Conservation (phyloP, 805 yeast genomes). For the Saccharomycopsis capsularis region DNA sequence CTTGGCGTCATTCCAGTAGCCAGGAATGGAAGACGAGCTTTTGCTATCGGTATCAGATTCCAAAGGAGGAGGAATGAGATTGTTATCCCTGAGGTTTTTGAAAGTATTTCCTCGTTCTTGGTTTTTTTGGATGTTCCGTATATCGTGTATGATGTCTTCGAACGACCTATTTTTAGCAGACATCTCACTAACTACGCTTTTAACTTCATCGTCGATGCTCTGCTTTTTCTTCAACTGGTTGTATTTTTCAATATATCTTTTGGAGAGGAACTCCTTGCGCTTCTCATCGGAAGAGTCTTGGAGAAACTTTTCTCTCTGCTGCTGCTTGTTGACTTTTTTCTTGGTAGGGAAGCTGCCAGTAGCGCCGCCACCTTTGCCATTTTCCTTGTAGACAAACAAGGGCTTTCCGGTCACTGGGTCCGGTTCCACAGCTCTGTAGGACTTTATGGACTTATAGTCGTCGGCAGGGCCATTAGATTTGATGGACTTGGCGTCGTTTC, state of each 20-base stretch:
- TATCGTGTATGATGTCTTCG: constrained; percentile 8
- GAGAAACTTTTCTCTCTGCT: constrained; percentile 8
- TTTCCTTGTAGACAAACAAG: constrained; percentile 15
- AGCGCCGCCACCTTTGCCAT: neutral
- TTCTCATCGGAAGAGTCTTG: constrained; percentile 8
- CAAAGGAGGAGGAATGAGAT: constrained; percentile 10
- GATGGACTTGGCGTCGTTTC: constrained; percentile 18
- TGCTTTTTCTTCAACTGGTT: neutral
- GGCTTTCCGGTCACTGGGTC: constrained; percentile 19
- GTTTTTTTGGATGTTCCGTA: constrained; percentile 9
- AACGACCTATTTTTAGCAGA: constrained; percentile 5
- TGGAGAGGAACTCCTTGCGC: constrained; percentile 12
- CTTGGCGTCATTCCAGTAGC: constrained; percentile 1
- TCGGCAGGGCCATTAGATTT: constrained; percentile 2
- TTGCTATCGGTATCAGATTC: constrained; percentile 14
- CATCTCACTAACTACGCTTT: constrained; percentile 1
- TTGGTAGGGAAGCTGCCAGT: neutral
- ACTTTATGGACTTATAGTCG: constrained; percentile 8
- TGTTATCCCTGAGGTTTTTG: constrained; percentile 4
- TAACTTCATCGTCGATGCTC: constrained; percentile 1
- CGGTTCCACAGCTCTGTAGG: constrained; percentile 13
- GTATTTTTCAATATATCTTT: constrained; percentile 4
- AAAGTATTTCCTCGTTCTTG: neutral
- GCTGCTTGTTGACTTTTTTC: constrained; percentile 4
- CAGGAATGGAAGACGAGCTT: constrained; percentile 8